Base-by-base conservation (phyloP, 1,139 yeast species). In the Saccharomyces hybrid region DNA sequence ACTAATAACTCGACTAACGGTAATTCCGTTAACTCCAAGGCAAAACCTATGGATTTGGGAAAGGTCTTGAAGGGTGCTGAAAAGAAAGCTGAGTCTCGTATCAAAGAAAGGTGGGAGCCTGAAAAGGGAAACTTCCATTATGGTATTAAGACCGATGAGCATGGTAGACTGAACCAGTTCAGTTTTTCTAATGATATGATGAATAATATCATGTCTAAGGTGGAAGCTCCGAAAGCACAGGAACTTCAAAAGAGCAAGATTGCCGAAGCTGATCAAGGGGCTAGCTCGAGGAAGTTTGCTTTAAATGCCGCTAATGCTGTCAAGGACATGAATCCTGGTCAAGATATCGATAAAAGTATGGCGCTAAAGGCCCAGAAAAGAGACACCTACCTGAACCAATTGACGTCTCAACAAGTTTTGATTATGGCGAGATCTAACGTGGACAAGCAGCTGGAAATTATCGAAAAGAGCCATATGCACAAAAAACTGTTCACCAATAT, bases 381-480 rank as follows among this genome's bases (percentile, higher is more conserved):
- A 54, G 57, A 59, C n/a, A 57, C 58, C 16, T 64, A 62, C 48
- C 54, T 66, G 49, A 63, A 64, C 16, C 64, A 64, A 42, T 55
- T 67, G 52, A 65, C 70, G 7, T 67, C 71, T 59, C 75, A 79
- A 48, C 75, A 77, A 52, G 83, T 86, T 57, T 75, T 85, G 60
- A 78, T 82, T 31, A 78, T 81, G 55, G 93, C 95, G 27, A 76
- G 79, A 54, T 75, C 76, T 57, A 81, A 77, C 60, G 90, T 89
- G 21, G 75, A 77, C 53, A 74, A 72, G 49, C 75, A 86, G 50
- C 71, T 86, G 61, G 62, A 57, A 42, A 57, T 61, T 2, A 74
- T 79, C 58, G 80, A 78, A 59, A 70, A 73, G 57, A 61, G 69
- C 51, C 66, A 72, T 47, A 67, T 69, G 49, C 72, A 73, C 54